These are phyloP conservation scores for Pseudogymnoascus sp. DNA, from an alignment of 2,329 filamentous ascomycete species.

Conservation along the genomic window DNA sequence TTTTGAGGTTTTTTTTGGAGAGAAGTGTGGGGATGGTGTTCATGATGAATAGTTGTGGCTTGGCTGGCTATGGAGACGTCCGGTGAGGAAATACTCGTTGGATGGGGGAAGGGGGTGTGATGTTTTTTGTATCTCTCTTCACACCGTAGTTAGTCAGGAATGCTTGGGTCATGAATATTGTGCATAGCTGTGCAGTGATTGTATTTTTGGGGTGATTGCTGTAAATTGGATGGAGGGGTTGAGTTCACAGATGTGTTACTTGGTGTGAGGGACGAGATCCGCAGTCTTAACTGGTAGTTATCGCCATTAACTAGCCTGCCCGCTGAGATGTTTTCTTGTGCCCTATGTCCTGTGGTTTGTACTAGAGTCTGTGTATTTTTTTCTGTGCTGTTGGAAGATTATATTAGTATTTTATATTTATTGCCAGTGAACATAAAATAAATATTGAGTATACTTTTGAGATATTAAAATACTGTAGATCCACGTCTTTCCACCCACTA, in stretches of 20 bases:
- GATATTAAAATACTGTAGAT: neutral
- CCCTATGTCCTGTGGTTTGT: neutral
- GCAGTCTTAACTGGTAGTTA: neutral
- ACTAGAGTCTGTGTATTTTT: neutral
- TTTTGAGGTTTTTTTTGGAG: neutral
- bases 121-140: slow-evolving; percentile 3
- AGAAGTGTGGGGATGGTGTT: neutral
- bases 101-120: neutral
- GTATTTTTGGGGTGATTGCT: neutral
- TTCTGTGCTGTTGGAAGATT: neutral
- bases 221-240: neutral
- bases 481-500: neutral
- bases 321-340: neutral
- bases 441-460: too few species aligned
- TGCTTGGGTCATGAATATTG: neutral
- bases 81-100: neutral
- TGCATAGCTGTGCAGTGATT: neutral
- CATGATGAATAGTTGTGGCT: neutral
- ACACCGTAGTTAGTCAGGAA: slow-evolving; percentile 3
- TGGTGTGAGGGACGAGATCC: neutral
- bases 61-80: slow-evolving; percentile 2
- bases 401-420: neutral
- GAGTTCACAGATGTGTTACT: neutral
- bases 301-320: neutral
- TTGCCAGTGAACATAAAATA: neutral